phyloP scores from a whole-genome alignment of 768 basidiomycete species.

The Boletus patriciae region DNA sequence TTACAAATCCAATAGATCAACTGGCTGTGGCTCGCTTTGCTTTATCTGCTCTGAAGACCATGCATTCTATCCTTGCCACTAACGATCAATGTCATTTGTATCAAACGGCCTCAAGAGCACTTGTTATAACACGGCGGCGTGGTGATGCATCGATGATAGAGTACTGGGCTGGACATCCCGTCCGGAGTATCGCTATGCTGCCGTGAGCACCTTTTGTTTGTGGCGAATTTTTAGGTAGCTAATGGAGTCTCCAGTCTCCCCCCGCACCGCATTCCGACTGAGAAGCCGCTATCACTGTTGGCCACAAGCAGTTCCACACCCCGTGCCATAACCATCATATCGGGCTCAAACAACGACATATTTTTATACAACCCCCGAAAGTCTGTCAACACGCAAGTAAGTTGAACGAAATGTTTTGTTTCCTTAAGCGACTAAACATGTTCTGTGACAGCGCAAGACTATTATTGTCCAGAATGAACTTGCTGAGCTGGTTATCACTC shows the following conservation, averaged over 20 bases:
- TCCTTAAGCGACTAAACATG: background rate
- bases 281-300: constrained; percentile 65
- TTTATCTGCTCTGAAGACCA: constrained; percentile 78
- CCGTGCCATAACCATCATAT: constrained; percentile 45
- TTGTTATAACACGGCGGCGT: constrained; percentile 72
- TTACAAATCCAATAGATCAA: constrained; percentile 56
- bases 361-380: constrained; percentile 93
- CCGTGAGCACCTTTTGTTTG: constrained; percentile 51
- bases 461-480: constrained; percentile 80
- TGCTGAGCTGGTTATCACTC: constrained; percentile 76
- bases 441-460: constrained; percentile 47
- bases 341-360: constrained; percentile 65
- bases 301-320: constrained; percentile 40
- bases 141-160: constrained; percentile 69
- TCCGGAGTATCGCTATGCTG: constrained; percentile 74
- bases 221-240: background rate
- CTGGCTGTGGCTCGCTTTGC: constrained; percentile 83
- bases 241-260: constrained; percentile 53
- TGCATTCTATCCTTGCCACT: constrained; percentile 66
- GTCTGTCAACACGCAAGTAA: constrained; percentile 56
- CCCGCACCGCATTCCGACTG: constrained; percentile 64
- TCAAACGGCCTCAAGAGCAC: constrained; percentile 66
- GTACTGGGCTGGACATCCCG: constrained; percentile 85
- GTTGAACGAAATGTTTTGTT: constrained; percentile 10
- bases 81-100: constrained; percentile 82